Evolutionary conservation across 2,329 filamentous ascomycete genomes (phyloP).

Genomic region (Aspergillus chevalieri): DNA sequence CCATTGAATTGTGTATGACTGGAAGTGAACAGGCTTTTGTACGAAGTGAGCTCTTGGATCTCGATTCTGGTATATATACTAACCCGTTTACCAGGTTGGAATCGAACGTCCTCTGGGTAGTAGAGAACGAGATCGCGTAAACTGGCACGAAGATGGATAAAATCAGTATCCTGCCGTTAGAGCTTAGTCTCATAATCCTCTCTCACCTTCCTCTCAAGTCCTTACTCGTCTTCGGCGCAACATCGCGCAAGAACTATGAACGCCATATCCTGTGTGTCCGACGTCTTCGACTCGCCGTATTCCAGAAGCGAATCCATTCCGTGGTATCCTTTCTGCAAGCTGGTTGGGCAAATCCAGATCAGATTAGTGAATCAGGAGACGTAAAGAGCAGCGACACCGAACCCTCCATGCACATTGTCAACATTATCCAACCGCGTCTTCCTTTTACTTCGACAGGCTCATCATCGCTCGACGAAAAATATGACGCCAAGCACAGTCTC

Average conservation of each 20-base stretch:
- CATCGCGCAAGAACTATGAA: constrained; percentile 21
- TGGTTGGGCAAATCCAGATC: constrained; percentile 16
- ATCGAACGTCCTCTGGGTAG: no score
- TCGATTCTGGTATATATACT: no score
- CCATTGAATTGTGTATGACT: no score
- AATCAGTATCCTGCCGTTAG: constrained; percentile 22
- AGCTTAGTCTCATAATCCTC: constrained; percentile 27
- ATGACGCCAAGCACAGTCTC: constrained; percentile 1
- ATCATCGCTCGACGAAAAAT: neutral
- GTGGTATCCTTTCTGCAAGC: constrained; percentile 26
- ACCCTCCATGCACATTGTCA: constrained; percentile 10
- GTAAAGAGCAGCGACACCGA: constrained; percentile 8
- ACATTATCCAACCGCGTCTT: neutral
- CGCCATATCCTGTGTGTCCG: constrained; percentile 24
- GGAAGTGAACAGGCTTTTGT: no score
- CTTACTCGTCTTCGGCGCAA: constrained; percentile 26
- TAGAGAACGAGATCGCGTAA: no score
- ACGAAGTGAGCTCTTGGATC: no score
- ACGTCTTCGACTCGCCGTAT: constrained; percentile 26
- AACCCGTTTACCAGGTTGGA: no score
- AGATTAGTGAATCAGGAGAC: constrained; percentile 1
- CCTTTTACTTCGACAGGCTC: neutral
- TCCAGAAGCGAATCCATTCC: constrained; percentile 28
- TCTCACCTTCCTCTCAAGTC: constrained; percentile 22
- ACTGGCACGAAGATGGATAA: constrained; percentile 2